Base-by-base conservation (phyloP, 495 filamentous ascomycete species). In the Haplographium delicatum region DNA sequence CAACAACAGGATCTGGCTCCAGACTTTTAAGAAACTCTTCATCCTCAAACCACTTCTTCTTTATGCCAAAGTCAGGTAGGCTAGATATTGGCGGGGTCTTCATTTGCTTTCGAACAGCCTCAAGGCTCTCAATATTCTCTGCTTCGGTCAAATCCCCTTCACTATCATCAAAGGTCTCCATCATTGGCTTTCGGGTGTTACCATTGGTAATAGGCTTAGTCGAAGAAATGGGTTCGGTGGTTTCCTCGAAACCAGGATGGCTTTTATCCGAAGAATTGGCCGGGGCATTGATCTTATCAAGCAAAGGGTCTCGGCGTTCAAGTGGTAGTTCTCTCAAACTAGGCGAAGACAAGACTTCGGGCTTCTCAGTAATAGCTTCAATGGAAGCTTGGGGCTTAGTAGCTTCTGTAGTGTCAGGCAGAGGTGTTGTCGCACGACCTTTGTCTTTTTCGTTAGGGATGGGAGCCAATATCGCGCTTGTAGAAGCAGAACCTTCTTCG, bases 61-160 rank as follows among this genome's bases (percentile, higher is more conserved):
- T 70, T 30, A 52, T 57, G 31, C 61, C 61, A 33, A 61, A 73
- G 8, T 61, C 43, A 1, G 75, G 76, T 5, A 80, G 62, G 27
- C 65, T 69, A 5, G 72, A 69, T 18, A 47, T 47, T 24, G 58
- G 59, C 9, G 77, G 77, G 1, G 77, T 79, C 24, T 60, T 53
- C 53, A 76, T 76, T 38, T 61, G 65, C 48, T 68, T 65, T 34
- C 72, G 62, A 31, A 74, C 67, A 50, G 66, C 56, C 44, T 68
- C 66, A 44, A 73, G 60, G 31, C 18, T 27, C 34, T 51, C 54
- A 0, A 35, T 69, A 44, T 72, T 73, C 48, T 76, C 84, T 34
- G 75, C 69, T 44, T 79, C 79, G 63, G 89, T 84, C 19, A 84
- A 73, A 43, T 80, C 77, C 41, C 72, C 69, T 25, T 76, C 72